Evolutionary conservation across 495 filamentous ascomycete genomes (phyloP), one percentile per base, ranked within the genome.

Genomic region (Xylaria nigripes): DNA sequence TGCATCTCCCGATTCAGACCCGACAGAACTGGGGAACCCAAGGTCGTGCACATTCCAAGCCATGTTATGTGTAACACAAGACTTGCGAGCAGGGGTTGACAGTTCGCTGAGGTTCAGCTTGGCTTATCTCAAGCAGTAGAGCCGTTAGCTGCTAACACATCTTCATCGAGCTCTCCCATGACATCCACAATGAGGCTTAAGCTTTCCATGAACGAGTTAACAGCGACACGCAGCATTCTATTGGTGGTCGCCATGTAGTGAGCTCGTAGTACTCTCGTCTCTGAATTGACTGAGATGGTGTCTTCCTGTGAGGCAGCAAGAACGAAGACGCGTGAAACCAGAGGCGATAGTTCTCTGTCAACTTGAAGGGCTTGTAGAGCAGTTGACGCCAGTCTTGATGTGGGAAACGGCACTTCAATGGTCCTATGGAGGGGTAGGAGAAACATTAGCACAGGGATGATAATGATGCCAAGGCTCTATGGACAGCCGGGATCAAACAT

Each of bases 131-230:
- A 64, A 47, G 49, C 50, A 10, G 55, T 34, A 6, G 18, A 12
- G 2, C 49, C 49, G 24, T 48, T 42, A 6, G 57, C 36, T 15
- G 74, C 77, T 46, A 96, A 63, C 8, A 91, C 85, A 74, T 96
- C 93, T 16, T 86, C 79, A 72, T 97, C 93, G 54, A 97, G 66
- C 68, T 95, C 87, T 61, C 85, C 80, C 84, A 94, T 94, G 0
- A 93, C 85, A 29, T 86, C 85, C 42, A 97, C 66, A 0, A 96
- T 82, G 32, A 95, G 81, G 9, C 83, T 81, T 24, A 96, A 61
- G 58, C 87, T 94, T 57, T 97, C 93, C 76, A 97, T 89, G 64
- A 95, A 95, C n/a, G 92, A 90, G 71, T 98, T 98, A 58, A 96
- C 92, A 13, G 93, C 89, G 9, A 98, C 93, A 15, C 93, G 84